phyloP scores from a whole-genome alignment of 345 rosid species.

The Acer yangbiense region DNA sequence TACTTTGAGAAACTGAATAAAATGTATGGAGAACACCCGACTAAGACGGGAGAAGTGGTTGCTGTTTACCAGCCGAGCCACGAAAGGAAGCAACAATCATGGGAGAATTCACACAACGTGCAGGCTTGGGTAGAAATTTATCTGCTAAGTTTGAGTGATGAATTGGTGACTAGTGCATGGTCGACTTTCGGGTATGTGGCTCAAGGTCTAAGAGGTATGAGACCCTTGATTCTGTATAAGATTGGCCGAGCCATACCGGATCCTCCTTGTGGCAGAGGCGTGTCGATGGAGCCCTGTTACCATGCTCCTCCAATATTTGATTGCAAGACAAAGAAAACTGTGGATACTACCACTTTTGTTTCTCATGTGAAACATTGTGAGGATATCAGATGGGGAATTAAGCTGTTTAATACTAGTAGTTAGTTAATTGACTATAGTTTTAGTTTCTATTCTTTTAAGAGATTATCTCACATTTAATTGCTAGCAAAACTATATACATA shows the following conservation, averaged over 20 bases:
- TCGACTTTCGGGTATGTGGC: constrained; percentile 17
- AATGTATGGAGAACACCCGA: constrained; percentile 9
- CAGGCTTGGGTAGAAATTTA: constrained; percentile 20
- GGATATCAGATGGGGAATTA: too few species aligned
- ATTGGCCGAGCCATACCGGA: not conserved
- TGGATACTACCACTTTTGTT: not conserved
- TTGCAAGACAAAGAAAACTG: constrained; percentile 11
- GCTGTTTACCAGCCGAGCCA: constrained; percentile 18
- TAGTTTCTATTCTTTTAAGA: too few species aligned
- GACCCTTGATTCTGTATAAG: constrained; percentile 18
- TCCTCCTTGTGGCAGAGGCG: constrained; percentile 6
- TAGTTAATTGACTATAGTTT: too few species aligned
- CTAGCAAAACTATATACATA: too few species aligned
- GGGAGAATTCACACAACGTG: constrained; percentile 8
- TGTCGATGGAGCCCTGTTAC: constrained; percentile 14
- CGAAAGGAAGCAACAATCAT: not conserved
- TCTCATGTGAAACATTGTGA: too few species aligned
- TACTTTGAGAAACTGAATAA: constrained; percentile 12
- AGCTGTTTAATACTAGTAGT: too few species aligned
- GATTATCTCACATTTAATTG: too few species aligned
- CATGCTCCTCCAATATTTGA: constrained; percentile 12
- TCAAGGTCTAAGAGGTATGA: constrained; percentile 14
- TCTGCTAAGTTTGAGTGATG: constrained; percentile 14
- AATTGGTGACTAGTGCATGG: constrained; percentile 7
- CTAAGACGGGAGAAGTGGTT: constrained; percentile 13